Base-by-base conservation (phyloP, 495 filamentous ascomycete species). In the Xylaria palmicola region DNA sequence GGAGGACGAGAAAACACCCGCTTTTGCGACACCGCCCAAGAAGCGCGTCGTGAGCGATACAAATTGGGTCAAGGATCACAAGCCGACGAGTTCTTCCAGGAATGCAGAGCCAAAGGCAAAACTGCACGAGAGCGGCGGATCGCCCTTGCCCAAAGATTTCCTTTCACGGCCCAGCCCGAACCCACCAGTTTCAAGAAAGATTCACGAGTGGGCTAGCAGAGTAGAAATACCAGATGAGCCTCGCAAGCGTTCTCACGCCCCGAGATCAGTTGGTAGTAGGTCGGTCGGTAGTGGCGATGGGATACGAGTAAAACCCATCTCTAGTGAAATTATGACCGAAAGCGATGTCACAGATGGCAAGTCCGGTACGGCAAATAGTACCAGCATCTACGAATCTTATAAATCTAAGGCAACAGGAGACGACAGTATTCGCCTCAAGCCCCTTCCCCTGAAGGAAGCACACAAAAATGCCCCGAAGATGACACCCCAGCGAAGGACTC, bases 11-110 rank as follows among this genome's bases (percentile, higher is more conserved):
- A 66, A 56, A 6, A 64, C 69, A 7, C 48, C 65, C 13, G 65
- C 55, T 41, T 62, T 69, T 15, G 74, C 71, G 40, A 67, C 51
- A 30, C 63, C 72, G 19, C 90, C 90, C 6, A 85, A 86, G 65
- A 93, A 91, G 77, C 82, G 90, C 48, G 86, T 93, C 22, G 81
- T 93, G 20, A 92, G 90, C 65, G 90, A 93, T 73, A 85, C 86
- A 39, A 87, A 93, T 63, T 93, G 90, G 90, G 80, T 83, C 74
- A 83, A 81, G 67, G 69, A 75, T 29, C 72, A 75, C 56, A 79
- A 77, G 44, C 82, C 80, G 59, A 80, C 77, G 62, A 82, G 73
- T 45, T 71, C 76, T 4, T 68, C 75, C 0, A 76, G 72, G 48
- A 67, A 48, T 43, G 65, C 63, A 36, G 49, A 72, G 8, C 68